Conservation (phyloP, 2,329 filamentous ascomycete species). For the Cryphonectria japonica region DNA sequence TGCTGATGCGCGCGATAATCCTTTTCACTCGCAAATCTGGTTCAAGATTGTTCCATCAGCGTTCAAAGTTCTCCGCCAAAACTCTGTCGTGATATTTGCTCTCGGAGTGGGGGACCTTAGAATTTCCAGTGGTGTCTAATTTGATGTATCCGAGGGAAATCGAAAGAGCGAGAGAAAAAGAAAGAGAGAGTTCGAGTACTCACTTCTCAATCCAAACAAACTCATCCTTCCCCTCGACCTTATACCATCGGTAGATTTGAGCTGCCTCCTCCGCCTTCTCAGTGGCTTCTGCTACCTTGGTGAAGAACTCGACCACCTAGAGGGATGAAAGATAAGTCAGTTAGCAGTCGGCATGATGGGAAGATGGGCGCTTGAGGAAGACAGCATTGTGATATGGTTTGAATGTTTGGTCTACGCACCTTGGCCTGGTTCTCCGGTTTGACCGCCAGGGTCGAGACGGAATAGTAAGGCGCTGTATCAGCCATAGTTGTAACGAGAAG, state of each 20-base stretch:
- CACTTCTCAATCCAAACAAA: slow-evolving; percentile 20
- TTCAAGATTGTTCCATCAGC: background rate
- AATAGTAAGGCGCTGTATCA: slow-evolving; percentile 9
- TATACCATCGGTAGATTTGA: slow-evolving; percentile 19
- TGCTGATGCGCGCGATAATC: slow-evolving; percentile 19
- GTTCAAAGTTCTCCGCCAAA: background rate
- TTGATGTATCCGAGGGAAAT: no score
- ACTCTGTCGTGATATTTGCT: background rate
- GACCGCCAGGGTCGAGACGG: slow-evolving; percentile 13
- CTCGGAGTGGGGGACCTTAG: background rate
- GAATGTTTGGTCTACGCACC: background rate
- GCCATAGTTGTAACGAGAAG: background rate
- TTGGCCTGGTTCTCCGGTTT: slow-evolving; percentile 16
- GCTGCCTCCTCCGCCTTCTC: slow-evolving; percentile 12
- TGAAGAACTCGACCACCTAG: slow-evolving; percentile 21
- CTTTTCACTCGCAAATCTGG: slow-evolving; percentile 16
- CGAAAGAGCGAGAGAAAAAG: no score
- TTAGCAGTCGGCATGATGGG: background rate
- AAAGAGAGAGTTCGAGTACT: no score
- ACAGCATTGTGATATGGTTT: background rate
- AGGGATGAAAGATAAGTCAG: no score
- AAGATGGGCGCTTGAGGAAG: background rate
- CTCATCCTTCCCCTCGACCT: slow-evolving; percentile 17
- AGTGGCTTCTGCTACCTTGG: slow-evolving; percentile 8
- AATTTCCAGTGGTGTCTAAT: no score